A percentile compares a stretch with the other conserved stretches of the same genome.
These are phyloP conservation scores for Trichomonascaceae sp. DNA, from an alignment of 1,139 yeast species.

Conservation along the genomic window DNA sequence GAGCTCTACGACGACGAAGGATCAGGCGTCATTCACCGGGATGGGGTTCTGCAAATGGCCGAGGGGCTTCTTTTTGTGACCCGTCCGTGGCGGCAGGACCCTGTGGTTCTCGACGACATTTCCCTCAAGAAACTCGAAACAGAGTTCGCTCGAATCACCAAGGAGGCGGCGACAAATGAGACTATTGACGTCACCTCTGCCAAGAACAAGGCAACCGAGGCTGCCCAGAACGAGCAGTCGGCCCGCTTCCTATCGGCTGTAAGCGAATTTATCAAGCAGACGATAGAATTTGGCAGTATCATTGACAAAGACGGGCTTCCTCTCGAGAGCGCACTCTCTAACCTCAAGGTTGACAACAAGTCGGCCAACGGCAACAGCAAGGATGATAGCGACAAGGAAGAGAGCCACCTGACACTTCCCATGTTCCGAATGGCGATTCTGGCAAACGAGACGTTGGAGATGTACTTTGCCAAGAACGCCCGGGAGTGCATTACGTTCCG, in stretches of 20 bases:
- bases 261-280: slow-evolving; percentile 71
- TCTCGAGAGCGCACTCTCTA: not conserved
- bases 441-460: slow-evolving; percentile 88
- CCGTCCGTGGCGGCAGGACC: slow-evolving; percentile 39
- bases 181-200: slow-evolving; percentile 3
- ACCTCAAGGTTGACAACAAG: slow-evolving; percentile 1
- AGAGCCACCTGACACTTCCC: slow-evolving; percentile 35
- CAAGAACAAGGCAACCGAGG: not conserved
- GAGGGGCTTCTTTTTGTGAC: slow-evolving; percentile 79
- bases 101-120: slow-evolving; percentile 13
- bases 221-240: slow-evolving; percentile 40
- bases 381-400: slow-evolving; percentile 1
- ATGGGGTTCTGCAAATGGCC: slow-evolving; percentile 68
- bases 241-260: slow-evolving; percentile 81
- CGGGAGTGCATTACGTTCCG: not conserved
- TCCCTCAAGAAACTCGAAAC: slow-evolving; percentile 10
- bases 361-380: not conserved
- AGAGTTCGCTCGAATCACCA: slow-evolving; percentile 3
- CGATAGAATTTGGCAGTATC: slow-evolving; percentile 68
- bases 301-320: not conserved
- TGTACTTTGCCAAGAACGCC: slow-evolving; percentile 41
- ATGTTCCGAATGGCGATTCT: slow-evolving; percentile 90
- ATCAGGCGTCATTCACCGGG: slow-evolving; percentile 56
- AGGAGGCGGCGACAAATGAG: slow-evolving; percentile 5
- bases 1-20: slow-evolving; percentile 54